phyloP scores from a whole-genome alignment of 2,329 filamentous ascomycete genomes.

The Diplodia corticola region DNA sequence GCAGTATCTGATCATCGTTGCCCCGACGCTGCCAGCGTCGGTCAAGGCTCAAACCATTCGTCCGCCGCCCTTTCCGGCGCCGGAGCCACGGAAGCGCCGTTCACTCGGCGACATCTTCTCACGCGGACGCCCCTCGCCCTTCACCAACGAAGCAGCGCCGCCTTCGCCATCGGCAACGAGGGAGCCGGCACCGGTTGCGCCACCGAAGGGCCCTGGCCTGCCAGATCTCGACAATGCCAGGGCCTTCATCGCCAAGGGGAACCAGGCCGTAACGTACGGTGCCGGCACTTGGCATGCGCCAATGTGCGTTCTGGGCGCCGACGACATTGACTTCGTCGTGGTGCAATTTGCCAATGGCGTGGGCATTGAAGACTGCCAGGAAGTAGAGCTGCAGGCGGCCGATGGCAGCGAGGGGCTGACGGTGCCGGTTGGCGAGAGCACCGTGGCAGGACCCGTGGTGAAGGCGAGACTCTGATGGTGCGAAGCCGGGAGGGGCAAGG shows the following conservation, averaged over 20 bases:
- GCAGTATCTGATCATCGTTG: slow-evolving; percentile 83
- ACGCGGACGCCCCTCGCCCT: slow-evolving; percentile 43
- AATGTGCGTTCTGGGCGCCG: slow-evolving; percentile 79
- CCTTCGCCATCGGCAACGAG: slow-evolving; percentile 35
- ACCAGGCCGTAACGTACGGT: slow-evolving; percentile 87
- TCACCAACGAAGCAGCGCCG: slow-evolving; percentile 53
- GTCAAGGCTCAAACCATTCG: slow-evolving; percentile 28
- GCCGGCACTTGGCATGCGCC: slow-evolving; percentile 95
- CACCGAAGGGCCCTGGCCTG: slow-evolving; percentile 55
- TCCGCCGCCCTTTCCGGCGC: slow-evolving; percentile 48
- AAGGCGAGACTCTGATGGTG: slow-evolving; percentile 15
- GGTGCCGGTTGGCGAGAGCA: slow-evolving; percentile 36
- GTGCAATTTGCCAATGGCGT: slow-evolving; percentile 87
- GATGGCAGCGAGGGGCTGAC: slow-evolving; percentile 35
- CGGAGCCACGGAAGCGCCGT: slow-evolving; percentile 29
- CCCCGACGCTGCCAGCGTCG: slow-evolving; percentile 63
- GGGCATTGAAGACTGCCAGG: slow-evolving; percentile 81
- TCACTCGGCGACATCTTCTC: slow-evolving; percentile 45
- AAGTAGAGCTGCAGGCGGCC: slow-evolving; percentile 55
- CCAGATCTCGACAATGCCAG: slow-evolving; percentile 71
- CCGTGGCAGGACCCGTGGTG: not conserved
- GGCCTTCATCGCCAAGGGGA: slow-evolving; percentile 76
- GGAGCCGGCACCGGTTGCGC: slow-evolving; percentile 24
- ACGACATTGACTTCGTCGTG: slow-evolving; percentile 80
- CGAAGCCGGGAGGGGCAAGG: not conserved